Conservation (phyloP, 805 yeast species). For the Naumovozyma castellii region DNA sequence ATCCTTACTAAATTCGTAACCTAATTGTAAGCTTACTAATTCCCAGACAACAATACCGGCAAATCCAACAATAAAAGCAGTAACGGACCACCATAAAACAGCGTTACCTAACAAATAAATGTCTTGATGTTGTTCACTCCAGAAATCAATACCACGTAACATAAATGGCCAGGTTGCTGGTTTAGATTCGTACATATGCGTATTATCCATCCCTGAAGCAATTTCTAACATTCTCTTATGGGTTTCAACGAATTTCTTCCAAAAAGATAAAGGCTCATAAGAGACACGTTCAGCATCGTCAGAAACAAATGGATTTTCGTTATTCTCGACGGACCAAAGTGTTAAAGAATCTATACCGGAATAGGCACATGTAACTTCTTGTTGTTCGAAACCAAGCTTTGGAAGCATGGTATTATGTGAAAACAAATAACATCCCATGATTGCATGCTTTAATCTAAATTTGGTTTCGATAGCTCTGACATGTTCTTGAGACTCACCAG, state of each 20-base stretch:
- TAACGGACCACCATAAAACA: slow-evolving; percentile 63
- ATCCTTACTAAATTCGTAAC: slow-evolving; percentile 40
- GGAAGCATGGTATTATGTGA: slow-evolving; percentile 67
- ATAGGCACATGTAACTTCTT: slow-evolving; percentile 72
- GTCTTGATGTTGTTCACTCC: slow-evolving; percentile 46
- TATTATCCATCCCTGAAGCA: slow-evolving; percentile 54
- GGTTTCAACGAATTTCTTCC: slow-evolving; percentile 51
- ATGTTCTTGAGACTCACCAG: slow-evolving; percentile 43
- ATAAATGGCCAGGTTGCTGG: slow-evolving; percentile 72
- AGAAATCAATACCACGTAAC: slow-evolving; percentile 70
- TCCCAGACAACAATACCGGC: slow-evolving; percentile 35
- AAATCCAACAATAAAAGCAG: slow-evolving; percentile 43
- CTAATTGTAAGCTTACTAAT: slow-evolving; percentile 56
- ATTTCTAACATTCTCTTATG: slow-evolving; percentile 69
- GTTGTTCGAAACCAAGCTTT: slow-evolving; percentile 74
- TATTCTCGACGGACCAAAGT: slow-evolving; percentile 68
- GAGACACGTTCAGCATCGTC: slow-evolving; percentile 40
- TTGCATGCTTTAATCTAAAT: slow-evolving; percentile 68
- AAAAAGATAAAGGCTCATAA: slow-evolving; percentile 46
- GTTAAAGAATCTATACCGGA: slow-evolving; percentile 56
- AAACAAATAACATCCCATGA: slow-evolving; percentile 69
- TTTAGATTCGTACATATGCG: slow-evolving; percentile 60
- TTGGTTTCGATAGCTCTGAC: slow-evolving; percentile 61
- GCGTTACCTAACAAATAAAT: slow-evolving; percentile 72
- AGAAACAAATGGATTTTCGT: slow-evolving; percentile 41